Evolutionary conservation across 306 rosid genomes (phyloP).

Genomic region (Mucuna pruriens): DNA sequence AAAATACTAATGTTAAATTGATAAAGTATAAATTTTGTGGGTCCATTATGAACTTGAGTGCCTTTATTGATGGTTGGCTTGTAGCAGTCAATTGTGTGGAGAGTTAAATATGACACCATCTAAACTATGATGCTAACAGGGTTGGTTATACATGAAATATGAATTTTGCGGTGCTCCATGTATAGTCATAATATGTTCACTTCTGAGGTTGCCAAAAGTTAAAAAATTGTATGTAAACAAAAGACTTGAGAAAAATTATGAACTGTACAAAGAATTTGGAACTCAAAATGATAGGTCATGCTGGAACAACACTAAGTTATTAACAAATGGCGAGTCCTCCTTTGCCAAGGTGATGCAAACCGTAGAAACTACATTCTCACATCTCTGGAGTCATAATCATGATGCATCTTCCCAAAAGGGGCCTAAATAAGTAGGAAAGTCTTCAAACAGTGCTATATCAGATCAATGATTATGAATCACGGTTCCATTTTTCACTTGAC

Average conservation of each 20-base stretch:
- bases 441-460: neutral
- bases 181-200: no score
- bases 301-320: neutral
- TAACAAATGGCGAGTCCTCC: neutral
- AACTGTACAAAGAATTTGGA: neutral
- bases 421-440: neutral
- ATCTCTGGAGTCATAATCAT: neutral
- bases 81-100: no score
- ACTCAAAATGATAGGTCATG: neutral
- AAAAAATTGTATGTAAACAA: neutral
- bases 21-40: no score
- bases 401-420: neutral
- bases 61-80: no score
- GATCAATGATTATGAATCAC: constrained; percentile 46
- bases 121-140: no score
- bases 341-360: neutral
- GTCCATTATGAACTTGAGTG: no score
- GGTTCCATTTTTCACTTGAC: constrained; percentile 54
- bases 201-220: neutral
- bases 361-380: neutral
- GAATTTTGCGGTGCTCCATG: no score
- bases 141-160: no score
- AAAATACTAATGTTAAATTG: no score
- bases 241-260: neutral
- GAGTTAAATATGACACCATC: no score